phyloP scores from a whole-genome alignment of 1,284 basidiomycete species.

The Sporisorium graminicola region DNA sequence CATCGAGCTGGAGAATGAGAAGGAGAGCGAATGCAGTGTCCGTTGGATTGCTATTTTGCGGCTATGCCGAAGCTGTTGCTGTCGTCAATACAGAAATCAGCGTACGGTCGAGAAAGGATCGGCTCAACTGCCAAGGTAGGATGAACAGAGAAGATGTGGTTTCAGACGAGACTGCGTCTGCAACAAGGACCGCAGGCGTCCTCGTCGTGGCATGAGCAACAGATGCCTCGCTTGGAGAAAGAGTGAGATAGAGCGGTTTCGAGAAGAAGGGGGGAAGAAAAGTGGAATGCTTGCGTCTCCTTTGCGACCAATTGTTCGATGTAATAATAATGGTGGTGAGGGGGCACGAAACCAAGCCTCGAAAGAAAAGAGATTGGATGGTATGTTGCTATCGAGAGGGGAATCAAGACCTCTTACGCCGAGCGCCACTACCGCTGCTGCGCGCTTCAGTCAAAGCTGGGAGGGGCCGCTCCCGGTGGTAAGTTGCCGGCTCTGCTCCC shows the following conservation, averaged over 20 bases:
- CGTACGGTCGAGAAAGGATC: no score
- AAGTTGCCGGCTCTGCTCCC: slow-evolving; percentile 18
- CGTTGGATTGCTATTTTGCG: slow-evolving; percentile 20
- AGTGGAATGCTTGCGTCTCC: slow-evolving; percentile 14
- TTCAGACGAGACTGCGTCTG: background rate
- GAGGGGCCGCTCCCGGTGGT: slow-evolving; percentile 44
- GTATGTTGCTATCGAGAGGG: background rate
- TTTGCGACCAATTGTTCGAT: slow-evolving; percentile 24
- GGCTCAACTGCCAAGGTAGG: background rate
- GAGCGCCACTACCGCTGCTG: no score
- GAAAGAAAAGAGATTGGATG: background rate
- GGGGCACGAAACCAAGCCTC: background rate
- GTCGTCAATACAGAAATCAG: background rate
- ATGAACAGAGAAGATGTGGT: no score
- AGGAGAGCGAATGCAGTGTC: slow-evolving; percentile 14
- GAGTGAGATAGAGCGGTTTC: background rate
- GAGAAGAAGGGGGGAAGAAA: background rate
- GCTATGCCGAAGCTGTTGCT: slow-evolving; percentile 2
- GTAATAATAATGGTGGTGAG: background rate
- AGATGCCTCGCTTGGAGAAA: background rate
- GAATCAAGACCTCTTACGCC: background rate
- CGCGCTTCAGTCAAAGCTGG: slow-evolving; percentile 39
- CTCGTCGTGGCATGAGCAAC: background rate
- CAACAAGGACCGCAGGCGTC: background rate
- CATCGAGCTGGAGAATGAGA: no score